Evolutionary conservation across 2,329 filamentous ascomycete genomes (phyloP).

Genomic region (Aspergillus spinulosporus): DNA sequence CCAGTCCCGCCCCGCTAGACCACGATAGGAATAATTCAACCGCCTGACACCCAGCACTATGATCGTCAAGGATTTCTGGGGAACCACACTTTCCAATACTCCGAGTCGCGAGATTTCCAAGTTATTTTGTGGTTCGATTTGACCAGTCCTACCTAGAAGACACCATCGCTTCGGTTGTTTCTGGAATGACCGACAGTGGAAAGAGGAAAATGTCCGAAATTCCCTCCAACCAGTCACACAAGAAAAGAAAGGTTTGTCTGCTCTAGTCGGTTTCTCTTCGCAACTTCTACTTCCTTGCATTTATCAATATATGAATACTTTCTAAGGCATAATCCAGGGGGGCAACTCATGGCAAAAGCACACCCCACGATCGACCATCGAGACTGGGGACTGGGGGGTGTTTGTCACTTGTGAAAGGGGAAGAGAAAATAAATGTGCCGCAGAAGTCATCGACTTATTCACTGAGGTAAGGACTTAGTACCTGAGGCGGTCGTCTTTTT

Average conservation of each 20-base stretch:
- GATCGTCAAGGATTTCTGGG: constrained; percentile 10
- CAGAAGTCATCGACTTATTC: constrained; percentile 60
- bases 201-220: constrained; percentile 36
- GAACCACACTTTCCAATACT: constrained; percentile 12
- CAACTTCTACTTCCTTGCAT: background rate
- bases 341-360: constrained; percentile 30
- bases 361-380: constrained; percentile 30
- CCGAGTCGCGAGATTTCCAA: background rate
- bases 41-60: background rate
- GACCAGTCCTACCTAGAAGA: no score
- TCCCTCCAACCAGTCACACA: constrained; percentile 27
- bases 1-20: constrained; percentile 16
- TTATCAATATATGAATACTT: background rate
- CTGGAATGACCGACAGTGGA: constrained; percentile 28
- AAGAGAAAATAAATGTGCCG: constrained; percentile 60
- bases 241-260: constrained; percentile 37
- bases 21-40: constrained; percentile 11
- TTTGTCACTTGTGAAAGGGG: constrained; percentile 65
- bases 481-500: no score
- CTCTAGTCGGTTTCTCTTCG: background rate
- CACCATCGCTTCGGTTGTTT: background rate
- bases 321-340: constrained; percentile 26
- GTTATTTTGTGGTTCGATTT: no score
- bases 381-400: constrained; percentile 59
- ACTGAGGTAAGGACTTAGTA: constrained; percentile 45